Percentiles rank a stretch among this genome's conserved stretches.
Evolutionary conservation across 2,329 filamentous ascomycete species (phyloP).

Genomic region (Diaporthe sp.): DNA sequence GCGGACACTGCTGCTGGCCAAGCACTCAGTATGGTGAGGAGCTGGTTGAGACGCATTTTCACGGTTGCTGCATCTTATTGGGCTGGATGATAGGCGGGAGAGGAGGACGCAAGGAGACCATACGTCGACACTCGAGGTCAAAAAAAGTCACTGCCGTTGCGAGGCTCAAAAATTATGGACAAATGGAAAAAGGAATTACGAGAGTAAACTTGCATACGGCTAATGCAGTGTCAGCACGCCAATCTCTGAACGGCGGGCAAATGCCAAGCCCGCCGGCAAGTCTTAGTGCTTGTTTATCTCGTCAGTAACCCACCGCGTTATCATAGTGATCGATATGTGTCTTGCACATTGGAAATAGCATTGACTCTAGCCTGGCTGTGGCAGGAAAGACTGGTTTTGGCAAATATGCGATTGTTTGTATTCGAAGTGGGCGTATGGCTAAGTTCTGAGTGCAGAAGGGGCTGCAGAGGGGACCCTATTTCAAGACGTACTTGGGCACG

Average conservation of each 20-base stretch:
- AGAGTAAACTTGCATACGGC: not conserved
- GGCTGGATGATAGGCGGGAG: not conserved
- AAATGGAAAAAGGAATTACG: not conserved
- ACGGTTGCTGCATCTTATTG: not conserved
- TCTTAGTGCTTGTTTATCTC: not conserved
- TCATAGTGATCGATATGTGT: not conserved
- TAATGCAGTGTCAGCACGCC: slow-evolving; percentile 8
- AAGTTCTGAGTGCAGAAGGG: too few relatives aligned
- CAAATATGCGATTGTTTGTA: too few relatives aligned
- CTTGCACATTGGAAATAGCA: not conserved
- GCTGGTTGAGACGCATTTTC: not conserved
- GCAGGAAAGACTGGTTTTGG: too few relatives aligned
- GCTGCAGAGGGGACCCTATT: too few relatives aligned
- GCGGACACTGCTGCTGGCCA: not conserved
- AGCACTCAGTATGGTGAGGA: not conserved
- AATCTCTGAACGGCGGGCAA: not conserved
- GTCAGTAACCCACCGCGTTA: not conserved
- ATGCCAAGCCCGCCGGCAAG: slow-evolving; percentile 3
- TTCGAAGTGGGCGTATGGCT: too few relatives aligned
- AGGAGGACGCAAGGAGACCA: too few relatives aligned
- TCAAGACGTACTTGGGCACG: too few relatives aligned
- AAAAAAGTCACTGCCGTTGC: not conserved
- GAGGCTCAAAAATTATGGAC: not conserved
- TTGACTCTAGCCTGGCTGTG: not conserved
- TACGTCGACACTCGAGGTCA: not conserved